These are phyloP conservation scores for Suhomyces sp. DNA, from an alignment of 805 yeast species.

Conservation along the genomic window DNA sequence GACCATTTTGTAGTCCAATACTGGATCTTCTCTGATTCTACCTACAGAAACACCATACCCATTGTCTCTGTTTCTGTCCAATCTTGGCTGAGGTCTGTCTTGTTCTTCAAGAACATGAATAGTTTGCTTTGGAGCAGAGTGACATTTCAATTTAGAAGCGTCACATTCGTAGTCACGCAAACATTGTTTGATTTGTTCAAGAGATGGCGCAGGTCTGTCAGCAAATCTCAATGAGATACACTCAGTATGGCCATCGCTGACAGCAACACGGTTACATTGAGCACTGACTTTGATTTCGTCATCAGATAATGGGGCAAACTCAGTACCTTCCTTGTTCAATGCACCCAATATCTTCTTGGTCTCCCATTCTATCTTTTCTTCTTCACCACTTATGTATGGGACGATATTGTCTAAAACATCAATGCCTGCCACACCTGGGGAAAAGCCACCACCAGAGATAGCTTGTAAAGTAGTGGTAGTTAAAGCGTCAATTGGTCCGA, in stretches of 20 bases:
- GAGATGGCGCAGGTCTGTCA: conserved; percentile 77
- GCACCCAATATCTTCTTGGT: conserved; percentile 89
- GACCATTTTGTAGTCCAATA: conserved; percentile 92
- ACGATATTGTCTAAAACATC: conserved; percentile 92
- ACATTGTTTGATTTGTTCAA: conserved; percentile 72
- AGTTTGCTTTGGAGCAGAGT: conserved; percentile 89
- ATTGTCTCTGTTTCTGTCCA: conserved; percentile 91
- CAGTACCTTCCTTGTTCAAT: conserved; percentile 48
- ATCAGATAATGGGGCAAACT: conserved; percentile 56
- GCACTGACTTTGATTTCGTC: conserved; percentile 86
- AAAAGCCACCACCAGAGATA: conserved; percentile 96
- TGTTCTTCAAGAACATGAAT: conserved; percentile 87
- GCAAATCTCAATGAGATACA: conserved; percentile 85
- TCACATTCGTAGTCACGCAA: conserved; percentile 78
- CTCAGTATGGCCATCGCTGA: conserved; percentile 96
- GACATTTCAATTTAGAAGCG: conserved; percentile 74
- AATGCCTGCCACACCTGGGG: conserved; percentile 96
- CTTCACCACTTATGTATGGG: conserved; percentile 95
- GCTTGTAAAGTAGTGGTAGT: conserved; percentile 95
- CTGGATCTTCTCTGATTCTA: conserved; percentile 88
- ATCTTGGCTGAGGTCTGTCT: conserved; percentile 96
- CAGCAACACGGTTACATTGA: conserved; percentile 95
- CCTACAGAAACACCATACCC: conserved; percentile 97
- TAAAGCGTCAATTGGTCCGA: conserved; percentile 86
- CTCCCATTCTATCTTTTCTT: conserved; percentile 98